phyloP scores from a whole-genome alignment of 2,329 filamentous ascomycete genomes.

The Pseudogymnoascus sp. region DNA sequence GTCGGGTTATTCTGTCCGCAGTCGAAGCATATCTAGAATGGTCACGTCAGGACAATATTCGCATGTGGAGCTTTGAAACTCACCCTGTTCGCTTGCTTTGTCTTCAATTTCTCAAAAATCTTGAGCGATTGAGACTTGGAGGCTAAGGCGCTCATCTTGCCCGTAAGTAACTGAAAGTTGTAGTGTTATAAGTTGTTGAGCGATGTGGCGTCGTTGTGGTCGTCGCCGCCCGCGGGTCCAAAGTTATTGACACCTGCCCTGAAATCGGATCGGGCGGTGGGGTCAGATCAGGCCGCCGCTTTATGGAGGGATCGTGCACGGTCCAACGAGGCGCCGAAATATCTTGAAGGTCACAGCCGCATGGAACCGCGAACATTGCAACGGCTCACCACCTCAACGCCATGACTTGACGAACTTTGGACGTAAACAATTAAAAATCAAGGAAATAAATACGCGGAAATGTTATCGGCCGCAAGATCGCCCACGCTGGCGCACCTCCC shows the following conservation, averaged over 20 bases:
- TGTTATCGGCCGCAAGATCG: slow-evolving; percentile 20
- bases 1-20: slow-evolving; percentile 96
- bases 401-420: slow-evolving; percentile 3
- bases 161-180: slow-evolving; percentile 17
- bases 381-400: slow-evolving; percentile 2
- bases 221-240: background rate
- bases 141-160: slow-evolving; percentile 54
- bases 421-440: background rate
- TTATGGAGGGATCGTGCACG: background rate
- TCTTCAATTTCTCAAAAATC: slow-evolving; percentile 96
- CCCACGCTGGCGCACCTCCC: slow-evolving; percentile 31
- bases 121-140: slow-evolving; percentile 92
- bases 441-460: slow-evolving; percentile 9
- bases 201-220: slow-evolving; percentile 4
- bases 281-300: slow-evolving; percentile 5
- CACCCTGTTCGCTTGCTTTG: slow-evolving; percentile 91
- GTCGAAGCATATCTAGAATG: slow-evolving; percentile 83
- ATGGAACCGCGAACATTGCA: background rate
- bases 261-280: slow-evolving; percentile 6
- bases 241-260: slow-evolving; percentile 10
- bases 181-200: slow-evolving; percentile 4
- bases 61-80: slow-evolving; percentile 18
- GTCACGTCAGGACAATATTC: slow-evolving; percentile 7
- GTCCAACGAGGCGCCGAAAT: slow-evolving; percentile 6
- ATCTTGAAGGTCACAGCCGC: slow-evolving; percentile 4